phyloP scores from a whole-genome alignment of 2,329 filamentous ascomycete species.

The Seiridium unicorne region DNA sequence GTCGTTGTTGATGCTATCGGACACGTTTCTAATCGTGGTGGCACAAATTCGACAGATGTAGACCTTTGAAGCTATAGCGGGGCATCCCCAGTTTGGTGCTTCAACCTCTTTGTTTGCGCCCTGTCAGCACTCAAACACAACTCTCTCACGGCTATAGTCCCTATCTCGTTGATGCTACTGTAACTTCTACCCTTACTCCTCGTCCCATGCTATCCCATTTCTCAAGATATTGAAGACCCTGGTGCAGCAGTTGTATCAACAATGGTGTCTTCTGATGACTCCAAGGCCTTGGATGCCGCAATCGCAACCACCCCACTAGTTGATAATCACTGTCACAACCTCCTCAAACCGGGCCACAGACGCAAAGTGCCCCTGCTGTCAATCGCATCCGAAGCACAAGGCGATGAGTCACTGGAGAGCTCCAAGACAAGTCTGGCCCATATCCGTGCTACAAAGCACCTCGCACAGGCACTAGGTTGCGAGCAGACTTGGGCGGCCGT shows the following conservation, averaged over 20 bases:
- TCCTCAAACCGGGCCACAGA: constrained; percentile 53
- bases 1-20: too few species aligned
- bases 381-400: constrained; percentile 72
- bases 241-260: background rate
- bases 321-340: constrained; percentile 71
- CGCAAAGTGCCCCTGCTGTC: constrained; percentile 50
- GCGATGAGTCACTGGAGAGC: constrained; percentile 59
- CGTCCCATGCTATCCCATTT: background rate
- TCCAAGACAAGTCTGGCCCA: constrained; percentile 64
- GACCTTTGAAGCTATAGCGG: too few species aligned
- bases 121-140: too few species aligned
- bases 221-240: background rate
- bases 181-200: too few species aligned
- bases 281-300: constrained; percentile 23
- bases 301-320: constrained; percentile 62
- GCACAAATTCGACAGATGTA: too few species aligned
- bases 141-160: too few species aligned
- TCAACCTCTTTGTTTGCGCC: too few species aligned
- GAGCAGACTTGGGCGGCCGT: constrained; percentile 60
- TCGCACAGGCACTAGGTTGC: constrained; percentile 64
- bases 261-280: constrained; percentile 14
- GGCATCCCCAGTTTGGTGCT: too few species aligned
- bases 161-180: too few species aligned
- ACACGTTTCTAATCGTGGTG: too few species aligned
- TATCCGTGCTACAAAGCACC: constrained; percentile 66